Percentiles rank a stretch among this genome's conserved stretches.
Conservation (phyloP, 2,329 filamentous ascomycete genomes). For the Aaosphaeria pasadenensis region DNA sequence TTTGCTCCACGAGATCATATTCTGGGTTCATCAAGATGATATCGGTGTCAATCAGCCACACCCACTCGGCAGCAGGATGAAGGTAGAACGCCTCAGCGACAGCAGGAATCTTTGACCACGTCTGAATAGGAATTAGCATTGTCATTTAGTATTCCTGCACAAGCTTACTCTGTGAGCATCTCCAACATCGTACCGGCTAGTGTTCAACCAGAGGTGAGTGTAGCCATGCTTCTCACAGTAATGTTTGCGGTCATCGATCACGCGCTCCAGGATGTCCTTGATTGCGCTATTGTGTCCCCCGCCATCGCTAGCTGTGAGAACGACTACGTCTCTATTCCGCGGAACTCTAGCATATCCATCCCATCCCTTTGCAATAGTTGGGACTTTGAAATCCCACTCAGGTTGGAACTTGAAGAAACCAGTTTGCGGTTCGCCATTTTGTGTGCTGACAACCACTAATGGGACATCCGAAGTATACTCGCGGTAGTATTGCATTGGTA, state of each 20-base stretch:
- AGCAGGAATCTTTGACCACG: constrained; percentile 42
- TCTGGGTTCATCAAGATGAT: constrained; percentile 40
- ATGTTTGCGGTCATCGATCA: constrained; percentile 32
- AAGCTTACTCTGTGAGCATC: constrained; percentile 30
- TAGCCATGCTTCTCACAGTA: constrained; percentile 39
- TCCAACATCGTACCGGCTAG: constrained; percentile 37
- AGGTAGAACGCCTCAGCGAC: constrained; percentile 39
- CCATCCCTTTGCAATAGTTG: constrained; percentile 21
- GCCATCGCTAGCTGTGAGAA: constrained; percentile 42
- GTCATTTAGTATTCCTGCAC: background rate
- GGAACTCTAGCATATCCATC: constrained; percentile 29
- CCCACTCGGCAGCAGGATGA: constrained; percentile 38
- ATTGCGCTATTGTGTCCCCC: constrained; percentile 42
- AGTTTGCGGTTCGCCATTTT: constrained; percentile 24
- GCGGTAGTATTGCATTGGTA: constrained; percentile 23
- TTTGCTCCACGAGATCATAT: constrained; percentile 25
- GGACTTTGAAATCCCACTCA: constrained; percentile 30
- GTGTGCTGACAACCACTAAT: constrained; percentile 8
- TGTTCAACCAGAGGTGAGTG: constrained; percentile 40
- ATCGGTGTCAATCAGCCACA: constrained; percentile 43
- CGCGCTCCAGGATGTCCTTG: constrained; percentile 32
- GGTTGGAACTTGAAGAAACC: constrained; percentile 30
- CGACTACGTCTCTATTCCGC: constrained; percentile 31
- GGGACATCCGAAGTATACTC: constrained; percentile 19
- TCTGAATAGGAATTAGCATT: constrained; percentile 10